phyloP scores from a whole-genome alignment of 495 filamentous ascomycete species.

The Penicillium pulvis region DNA sequence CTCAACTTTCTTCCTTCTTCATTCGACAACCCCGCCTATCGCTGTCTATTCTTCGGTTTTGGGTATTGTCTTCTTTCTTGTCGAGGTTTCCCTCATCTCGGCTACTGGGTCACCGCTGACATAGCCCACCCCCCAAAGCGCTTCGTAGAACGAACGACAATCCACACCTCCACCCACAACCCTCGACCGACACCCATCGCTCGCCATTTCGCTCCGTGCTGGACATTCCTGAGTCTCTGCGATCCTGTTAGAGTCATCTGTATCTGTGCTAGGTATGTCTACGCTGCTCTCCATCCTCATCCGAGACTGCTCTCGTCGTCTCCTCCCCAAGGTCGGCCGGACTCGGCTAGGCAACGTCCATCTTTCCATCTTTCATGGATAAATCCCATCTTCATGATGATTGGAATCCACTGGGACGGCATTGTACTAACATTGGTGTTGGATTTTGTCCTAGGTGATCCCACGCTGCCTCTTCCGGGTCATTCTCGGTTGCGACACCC shows the following conservation, averaged over 20 bases:
- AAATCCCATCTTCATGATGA: conserved; percentile 21
- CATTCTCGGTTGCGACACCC: conserved; percentile 47
- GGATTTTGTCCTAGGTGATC: conserved; percentile 27
- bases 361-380: conserved; percentile 27
- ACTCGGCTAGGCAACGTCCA: conserved; percentile 33
- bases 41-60: conserved; percentile 19
- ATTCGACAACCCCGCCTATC: conserved; percentile 16
- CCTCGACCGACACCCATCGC: conserved; percentile 32
- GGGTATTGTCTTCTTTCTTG: conserved; percentile 23
- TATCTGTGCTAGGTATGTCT: conserved; percentile 41
- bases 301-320: conserved; percentile 39
- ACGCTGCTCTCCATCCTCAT: conserved; percentile 41
- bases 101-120: conserved; percentile 44
- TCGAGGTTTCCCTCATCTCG: conserved; percentile 19
- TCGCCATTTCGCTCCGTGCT: conserved; percentile 20
- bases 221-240: conserved; percentile 29
- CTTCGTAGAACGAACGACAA: conserved; percentile 42
- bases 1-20: conserved; percentile 27
- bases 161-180: conserved; percentile 29
- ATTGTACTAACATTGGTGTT: conserved; percentile 35
- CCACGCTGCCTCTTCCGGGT: conserved; percentile 35
- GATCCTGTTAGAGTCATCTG: conserved; percentile 30
- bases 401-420: conserved; percentile 15
- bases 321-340: conserved; percentile 36
- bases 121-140: conserved; percentile 37